These are phyloP conservation scores for Microsporum canis DNA, from an alignment of 2,329 filamentous ascomycete species.

Conservation along the genomic window DNA sequence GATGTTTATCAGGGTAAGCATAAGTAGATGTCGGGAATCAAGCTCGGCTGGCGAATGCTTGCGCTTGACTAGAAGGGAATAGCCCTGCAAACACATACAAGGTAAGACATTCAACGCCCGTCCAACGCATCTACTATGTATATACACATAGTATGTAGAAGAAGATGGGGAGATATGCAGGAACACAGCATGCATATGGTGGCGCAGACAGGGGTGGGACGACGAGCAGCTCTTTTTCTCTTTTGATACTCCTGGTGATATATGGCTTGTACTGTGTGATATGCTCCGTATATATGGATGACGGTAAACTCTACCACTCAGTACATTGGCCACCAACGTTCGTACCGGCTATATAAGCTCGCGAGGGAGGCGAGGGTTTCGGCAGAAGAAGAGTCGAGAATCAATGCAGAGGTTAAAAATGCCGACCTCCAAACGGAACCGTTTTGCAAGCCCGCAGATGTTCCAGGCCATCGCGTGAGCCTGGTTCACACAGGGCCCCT, in stretches of 20 bases:
- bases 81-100: background rate
- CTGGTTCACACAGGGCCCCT: background rate
- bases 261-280: background rate
- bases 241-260: background rate
- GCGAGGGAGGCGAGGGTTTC: background rate
- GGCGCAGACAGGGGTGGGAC: background rate
- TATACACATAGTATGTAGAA: background rate
- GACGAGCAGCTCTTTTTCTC: background rate
- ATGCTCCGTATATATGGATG: background rate
- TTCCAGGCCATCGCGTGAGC: background rate
- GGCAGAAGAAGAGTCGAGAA: background rate
- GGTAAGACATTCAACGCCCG: background rate
- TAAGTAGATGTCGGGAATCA: background rate
- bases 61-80: background rate
- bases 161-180: background rate
- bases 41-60: background rate
- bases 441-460: background rate
- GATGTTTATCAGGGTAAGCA: background rate
- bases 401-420: background rate
- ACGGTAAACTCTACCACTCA: background rate
- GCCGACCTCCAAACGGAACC: background rate
- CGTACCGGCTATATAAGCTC: background rate
- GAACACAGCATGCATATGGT: background rate
- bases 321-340: background rate
- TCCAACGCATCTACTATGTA: background rate